These are phyloP conservation scores for Leptographium flavum DNA, from an alignment of 2,329 filamentous ascomycete species.

Conservation along the genomic window DNA sequence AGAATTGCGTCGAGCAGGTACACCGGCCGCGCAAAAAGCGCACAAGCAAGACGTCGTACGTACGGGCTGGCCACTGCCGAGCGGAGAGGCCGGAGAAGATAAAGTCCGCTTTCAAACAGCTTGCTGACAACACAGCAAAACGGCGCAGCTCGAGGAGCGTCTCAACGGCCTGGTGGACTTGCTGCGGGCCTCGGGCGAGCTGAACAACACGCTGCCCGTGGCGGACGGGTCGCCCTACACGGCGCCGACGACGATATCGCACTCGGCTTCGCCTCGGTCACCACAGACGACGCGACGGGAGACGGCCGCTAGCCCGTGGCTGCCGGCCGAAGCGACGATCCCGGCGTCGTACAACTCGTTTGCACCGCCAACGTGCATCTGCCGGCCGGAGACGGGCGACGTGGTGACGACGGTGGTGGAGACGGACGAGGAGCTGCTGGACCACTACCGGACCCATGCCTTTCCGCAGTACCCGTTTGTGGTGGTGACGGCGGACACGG, in stretches of 20 bases:
- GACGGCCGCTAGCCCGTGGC: background rate
- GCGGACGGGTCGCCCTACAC: constrained; percentile 1
- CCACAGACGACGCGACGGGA: background rate
- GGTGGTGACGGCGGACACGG: constrained; percentile 22
- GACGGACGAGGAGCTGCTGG: constrained; percentile 30
- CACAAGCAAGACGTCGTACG: constrained; percentile 35
- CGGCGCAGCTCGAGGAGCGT: constrained; percentile 33
- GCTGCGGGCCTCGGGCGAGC: constrained; percentile 27
- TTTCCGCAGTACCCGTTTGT: constrained; percentile 33
- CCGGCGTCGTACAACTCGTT: constrained; percentile 26
- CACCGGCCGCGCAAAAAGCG: constrained; percentile 37
- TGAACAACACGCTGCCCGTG: constrained; percentile 8
- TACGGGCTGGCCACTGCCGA: constrained; percentile 8
- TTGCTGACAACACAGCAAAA: no score
- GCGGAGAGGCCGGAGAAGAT: no score
- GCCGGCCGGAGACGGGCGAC: constrained; percentile 25
- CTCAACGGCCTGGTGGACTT: constrained; percentile 34
- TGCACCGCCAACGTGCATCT: constrained; percentile 32
- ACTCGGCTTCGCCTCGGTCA: background rate
- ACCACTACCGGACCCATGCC: constrained; percentile 28
- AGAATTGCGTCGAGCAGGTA: constrained; percentile 31
- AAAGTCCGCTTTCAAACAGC: no score
- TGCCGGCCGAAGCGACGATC: constrained; percentile 1
- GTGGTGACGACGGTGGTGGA: constrained; percentile 24
- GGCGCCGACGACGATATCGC: background rate